Conservation (phyloP, 1,284 basidiomycete species). For the Exobasidium rhododendri region DNA sequence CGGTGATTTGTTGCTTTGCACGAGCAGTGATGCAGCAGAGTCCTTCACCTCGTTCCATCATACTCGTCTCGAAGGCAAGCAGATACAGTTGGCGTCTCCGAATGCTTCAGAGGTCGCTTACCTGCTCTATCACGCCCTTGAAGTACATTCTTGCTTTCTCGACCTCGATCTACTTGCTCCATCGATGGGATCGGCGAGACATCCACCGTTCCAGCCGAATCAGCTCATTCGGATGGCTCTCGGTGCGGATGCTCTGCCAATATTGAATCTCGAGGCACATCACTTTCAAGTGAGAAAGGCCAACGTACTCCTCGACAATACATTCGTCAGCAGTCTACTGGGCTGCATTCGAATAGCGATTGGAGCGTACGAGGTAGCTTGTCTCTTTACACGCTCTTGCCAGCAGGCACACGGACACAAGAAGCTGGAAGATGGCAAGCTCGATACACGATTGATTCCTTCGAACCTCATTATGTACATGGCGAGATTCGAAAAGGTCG, state of each 20-base stretch:
- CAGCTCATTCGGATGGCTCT: not conserved
- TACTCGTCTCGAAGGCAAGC: not conserved
- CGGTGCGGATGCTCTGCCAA: not conserved
- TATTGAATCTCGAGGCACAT: not conserved
- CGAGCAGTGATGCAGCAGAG: not conserved
- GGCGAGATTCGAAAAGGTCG: not conserved
- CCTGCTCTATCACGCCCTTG: not conserved
- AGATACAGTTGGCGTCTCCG: not conserved
- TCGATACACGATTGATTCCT: conserved; percentile 1
- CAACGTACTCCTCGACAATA: not conserved
- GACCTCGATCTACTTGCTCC: not conserved
- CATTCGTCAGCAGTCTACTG: not conserved
- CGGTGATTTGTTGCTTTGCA: not conserved
- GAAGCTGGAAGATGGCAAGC: not conserved
- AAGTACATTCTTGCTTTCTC: conserved; percentile 2
- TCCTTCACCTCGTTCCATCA: not conserved
- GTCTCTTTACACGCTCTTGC: not conserved
- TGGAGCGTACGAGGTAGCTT: not conserved
- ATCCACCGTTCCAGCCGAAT: not conserved
- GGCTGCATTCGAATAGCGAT: not conserved
- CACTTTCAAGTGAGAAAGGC: not conserved
- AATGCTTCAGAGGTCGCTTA: not conserved
- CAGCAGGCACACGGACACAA: not conserved
- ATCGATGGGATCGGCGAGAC: not conserved
- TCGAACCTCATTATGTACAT: not conserved